These are phyloP conservation scores for Podospora australis DNA, from an alignment of 495 filamentous ascomycete species.

Conservation along the genomic window DNA sequence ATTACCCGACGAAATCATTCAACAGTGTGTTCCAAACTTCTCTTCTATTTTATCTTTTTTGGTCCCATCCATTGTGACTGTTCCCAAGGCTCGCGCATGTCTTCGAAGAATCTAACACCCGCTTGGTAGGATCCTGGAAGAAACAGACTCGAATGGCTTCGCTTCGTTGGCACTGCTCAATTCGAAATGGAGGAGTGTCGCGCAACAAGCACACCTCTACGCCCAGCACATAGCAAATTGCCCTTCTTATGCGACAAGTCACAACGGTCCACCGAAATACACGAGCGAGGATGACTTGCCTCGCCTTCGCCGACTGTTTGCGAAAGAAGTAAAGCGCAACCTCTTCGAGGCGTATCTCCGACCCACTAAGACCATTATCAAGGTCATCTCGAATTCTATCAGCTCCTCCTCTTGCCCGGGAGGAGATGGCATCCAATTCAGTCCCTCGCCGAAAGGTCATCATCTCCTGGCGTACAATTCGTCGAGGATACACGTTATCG, in stretches of 20 bases:
- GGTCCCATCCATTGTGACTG: neutral
- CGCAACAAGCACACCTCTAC: conserved; percentile 66
- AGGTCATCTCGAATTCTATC: conserved; percentile 74
- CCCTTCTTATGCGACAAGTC: conserved; percentile 57
- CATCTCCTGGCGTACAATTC: conserved; percentile 75
- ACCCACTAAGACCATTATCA: conserved; percentile 63
- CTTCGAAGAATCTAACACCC: conserved; percentile 10
- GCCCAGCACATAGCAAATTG: conserved; percentile 68
- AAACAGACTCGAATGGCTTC: conserved; percentile 70
- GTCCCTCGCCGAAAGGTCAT: conserved; percentile 66
- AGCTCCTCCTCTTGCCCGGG: conserved; percentile 77
- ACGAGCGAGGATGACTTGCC: conserved; percentile 49
- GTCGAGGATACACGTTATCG: conserved; percentile 77
- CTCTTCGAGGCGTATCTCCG: conserved; percentile 72
- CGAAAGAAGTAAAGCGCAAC: conserved; percentile 66
- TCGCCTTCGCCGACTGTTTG: conserved; percentile 59
- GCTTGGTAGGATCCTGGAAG: conserved; percentile 60
- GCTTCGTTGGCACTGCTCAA: conserved; percentile 79
- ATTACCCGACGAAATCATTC: conserved; percentile 45
- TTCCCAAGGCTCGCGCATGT: too few relatives aligned
- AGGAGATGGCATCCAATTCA: conserved; percentile 80
- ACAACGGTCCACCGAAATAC: conserved; percentile 33
- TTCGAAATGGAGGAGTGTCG: conserved; percentile 66
- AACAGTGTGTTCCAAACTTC: conserved; percentile 35
- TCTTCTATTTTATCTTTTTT: neutral